Evolutionary conservation across 2,329 filamentous ascomycete species (phyloP).

Genomic region (Chrysoporthe deuterocubensis): DNA sequence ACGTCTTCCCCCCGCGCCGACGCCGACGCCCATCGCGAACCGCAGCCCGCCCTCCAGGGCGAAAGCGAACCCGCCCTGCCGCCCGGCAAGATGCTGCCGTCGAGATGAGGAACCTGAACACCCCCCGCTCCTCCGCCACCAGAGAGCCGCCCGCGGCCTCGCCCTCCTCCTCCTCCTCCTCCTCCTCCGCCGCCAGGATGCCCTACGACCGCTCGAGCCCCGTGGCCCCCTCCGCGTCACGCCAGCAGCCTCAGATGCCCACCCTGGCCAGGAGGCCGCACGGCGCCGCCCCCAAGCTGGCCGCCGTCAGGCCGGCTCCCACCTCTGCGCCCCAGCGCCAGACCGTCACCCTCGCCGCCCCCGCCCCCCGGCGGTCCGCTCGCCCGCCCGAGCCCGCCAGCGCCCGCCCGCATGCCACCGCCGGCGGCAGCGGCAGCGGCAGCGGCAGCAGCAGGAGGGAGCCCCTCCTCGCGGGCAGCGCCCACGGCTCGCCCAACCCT

Average conservation of each 20-base stretch:
- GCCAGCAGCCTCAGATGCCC: conserved; percentile 67
- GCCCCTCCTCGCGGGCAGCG: conserved; percentile 64
- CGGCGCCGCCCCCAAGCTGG: conserved; percentile 60
- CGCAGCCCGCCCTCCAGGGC: neutral
- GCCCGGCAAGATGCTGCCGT: conserved; percentile 32
- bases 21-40: neutral
- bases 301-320: conserved; percentile 35
- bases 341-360: conserved; percentile 44
- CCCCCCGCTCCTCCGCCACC: conserved; percentile 26
- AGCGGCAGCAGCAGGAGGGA: conserved; percentile 34
- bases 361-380: conserved; percentile 44
- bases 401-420: conserved; percentile 22
- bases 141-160: conserved; percentile 23
- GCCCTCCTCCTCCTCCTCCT: neutral
- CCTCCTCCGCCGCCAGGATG: conserved; percentile 25
- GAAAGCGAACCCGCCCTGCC: conserved; percentile 4
- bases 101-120: conserved; percentile 34
- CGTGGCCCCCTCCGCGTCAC: conserved; percentile 46
- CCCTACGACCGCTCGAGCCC: conserved; percentile 35
- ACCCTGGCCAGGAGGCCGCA: conserved; percentile 63
- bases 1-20: neutral
- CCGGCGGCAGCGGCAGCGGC: conserved; percentile 35
- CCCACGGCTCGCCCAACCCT: conserved; percentile 64
- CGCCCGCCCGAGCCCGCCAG: conserved; percentile 31
- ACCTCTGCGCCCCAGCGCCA: conserved; percentile 32